Percentiles rank a stretch among this genome's conserved stretches.
phyloP scores from a whole-genome alignment of 805 yeast genomes.

The Candida glaebosa region DNA sequence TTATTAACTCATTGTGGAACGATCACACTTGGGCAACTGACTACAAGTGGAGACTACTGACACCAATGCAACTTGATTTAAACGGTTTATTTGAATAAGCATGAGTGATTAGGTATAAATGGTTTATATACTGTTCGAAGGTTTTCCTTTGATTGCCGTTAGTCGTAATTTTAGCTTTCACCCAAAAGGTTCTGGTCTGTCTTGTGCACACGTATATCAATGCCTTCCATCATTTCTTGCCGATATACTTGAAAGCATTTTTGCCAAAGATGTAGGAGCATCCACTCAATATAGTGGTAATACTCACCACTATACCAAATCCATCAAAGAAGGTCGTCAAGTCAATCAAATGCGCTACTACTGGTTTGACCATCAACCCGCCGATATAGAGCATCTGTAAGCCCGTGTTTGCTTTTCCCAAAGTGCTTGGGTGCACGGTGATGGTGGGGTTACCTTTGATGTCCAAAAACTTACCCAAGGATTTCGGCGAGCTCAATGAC shows the following conservation, averaged over 20 bases:
- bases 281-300: conserved; percentile 78
- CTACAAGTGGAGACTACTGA: no score
- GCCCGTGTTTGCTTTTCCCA: conserved; percentile 87
- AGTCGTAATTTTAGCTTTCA: no score
- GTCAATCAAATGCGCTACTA: conserved; percentile 19
- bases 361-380: conserved; percentile 35
- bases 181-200: no score
- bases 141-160: no score
- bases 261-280: conserved; percentile 68
- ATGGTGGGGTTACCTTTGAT: conserved; percentile 70
- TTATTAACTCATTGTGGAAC: no score
- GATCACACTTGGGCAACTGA: no score
- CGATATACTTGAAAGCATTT: conserved; percentile 59
- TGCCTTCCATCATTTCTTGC: no score
- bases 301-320: conserved; percentile 27
- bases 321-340: conserved; percentile 16
- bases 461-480: conserved; percentile 71
- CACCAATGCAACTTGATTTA: no score
- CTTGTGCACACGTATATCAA: no score
- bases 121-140: no score
- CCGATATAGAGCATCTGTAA: conserved; percentile 89
- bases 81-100: no score
- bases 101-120: no score
- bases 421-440: conserved; percentile 79
- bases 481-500: conserved; percentile 73